A percentile compares a stretch with the other conserved stretches of the same genome.
Conservation (phyloP, 169 alveolate genomes). For the Plasmodium gonderi region DNA sequence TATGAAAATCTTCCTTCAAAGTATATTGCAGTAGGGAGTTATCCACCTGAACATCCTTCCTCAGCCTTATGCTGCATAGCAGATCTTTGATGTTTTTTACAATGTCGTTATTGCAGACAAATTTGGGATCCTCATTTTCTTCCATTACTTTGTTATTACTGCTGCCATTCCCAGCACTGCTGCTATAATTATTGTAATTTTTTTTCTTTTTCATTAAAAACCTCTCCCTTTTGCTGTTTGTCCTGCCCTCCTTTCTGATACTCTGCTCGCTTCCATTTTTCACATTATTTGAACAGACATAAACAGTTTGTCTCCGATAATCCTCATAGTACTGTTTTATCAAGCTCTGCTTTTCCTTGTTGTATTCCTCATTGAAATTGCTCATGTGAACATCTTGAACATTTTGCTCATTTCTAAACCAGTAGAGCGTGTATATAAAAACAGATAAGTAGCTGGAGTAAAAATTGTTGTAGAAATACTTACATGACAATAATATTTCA, state of each 20-base stretch:
- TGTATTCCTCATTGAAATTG: slow-evolving; percentile 9
- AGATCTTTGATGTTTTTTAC: slow-evolving; percentile 22
- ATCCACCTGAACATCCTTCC: slow-evolving; percentile 18
- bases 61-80: slow-evolving; percentile 15
- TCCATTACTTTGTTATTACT: neutral
- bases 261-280: neutral
- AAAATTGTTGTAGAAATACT: slow-evolving; percentile 27
- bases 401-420: slow-evolving; percentile 34
- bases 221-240: neutral
- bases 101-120: neutral
- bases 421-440: slow-evolving; percentile 39
- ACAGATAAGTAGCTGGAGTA: slow-evolving; percentile 19
- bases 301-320: slow-evolving; percentile 4
- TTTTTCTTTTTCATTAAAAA: neutral
- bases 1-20: slow-evolving; percentile 31
- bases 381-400: neutral
- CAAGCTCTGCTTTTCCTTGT: slow-evolving; percentile 8
- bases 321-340: slow-evolving; percentile 49
- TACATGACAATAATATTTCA: slow-evolving; percentile 46
- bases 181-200: neutral
- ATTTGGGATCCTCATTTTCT: neutral
- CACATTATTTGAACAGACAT: neutral
- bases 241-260: too few relatives aligned
- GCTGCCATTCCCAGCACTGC: too few relatives aligned
- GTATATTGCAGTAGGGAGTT: neutral